Conservation (phyloP, 768 basidiomycete species). For the Russula sp. region DNA sequence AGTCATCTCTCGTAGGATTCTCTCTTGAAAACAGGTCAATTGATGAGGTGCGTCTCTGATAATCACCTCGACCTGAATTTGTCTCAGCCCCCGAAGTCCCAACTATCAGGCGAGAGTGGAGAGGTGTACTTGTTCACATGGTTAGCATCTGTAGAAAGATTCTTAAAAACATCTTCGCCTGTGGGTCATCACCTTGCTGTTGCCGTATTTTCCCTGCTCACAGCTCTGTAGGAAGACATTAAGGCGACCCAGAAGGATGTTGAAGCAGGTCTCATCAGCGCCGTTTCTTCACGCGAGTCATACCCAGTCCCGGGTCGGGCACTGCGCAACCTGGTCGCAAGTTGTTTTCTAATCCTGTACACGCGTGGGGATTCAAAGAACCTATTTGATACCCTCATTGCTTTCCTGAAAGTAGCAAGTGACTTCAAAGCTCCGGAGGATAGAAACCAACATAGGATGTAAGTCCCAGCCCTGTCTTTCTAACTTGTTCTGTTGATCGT, state of each 20-base stretch:
- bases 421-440: conserved; percentile 63
- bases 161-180: conserved; percentile 39
- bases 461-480: conserved; percentile 25
- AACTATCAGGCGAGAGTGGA: conserved; percentile 64
- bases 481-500: neutral
- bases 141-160: conserved; percentile 60
- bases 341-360: conserved; percentile 72
- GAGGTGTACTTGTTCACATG: conserved; percentile 83
- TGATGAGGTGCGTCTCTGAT: conserved; percentile 16
- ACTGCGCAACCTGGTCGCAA: conserved; percentile 65
- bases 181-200: conserved; percentile 36
- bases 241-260: conserved; percentile 56
- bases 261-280: conserved; percentile 57
- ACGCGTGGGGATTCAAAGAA: conserved; percentile 74
- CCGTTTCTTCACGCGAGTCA: conserved; percentile 53
- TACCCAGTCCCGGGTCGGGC: conserved; percentile 87
- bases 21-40: conserved; percentile 17
- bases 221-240: conserved; percentile 46
- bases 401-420: conserved; percentile 63
- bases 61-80: neutral
- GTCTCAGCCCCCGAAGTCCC: conserved; percentile 37
- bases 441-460: conserved; percentile 58
- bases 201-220: neutral
- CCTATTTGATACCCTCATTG: conserved; percentile 80
- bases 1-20: conserved; percentile 8